phyloP scores from a whole-genome alignment of 495 filamentous ascomycete species.

The Baudoinia panamericana region DNA sequence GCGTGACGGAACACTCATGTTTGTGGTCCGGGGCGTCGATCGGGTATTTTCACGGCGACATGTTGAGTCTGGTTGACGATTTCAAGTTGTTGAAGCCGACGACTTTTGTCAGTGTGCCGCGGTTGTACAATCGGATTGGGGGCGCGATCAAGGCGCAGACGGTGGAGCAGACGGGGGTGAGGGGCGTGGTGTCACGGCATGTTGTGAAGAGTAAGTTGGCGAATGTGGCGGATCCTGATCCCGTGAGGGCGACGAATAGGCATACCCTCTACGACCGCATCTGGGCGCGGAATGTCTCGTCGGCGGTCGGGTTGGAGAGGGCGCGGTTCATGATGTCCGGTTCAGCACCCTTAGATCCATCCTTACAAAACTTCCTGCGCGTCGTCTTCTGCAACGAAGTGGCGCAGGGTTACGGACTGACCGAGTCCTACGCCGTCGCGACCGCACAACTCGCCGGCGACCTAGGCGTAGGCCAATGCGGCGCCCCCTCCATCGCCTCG shows the following conservation, averaged over 20 bases:
- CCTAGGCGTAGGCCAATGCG: slow-evolving; percentile 68
- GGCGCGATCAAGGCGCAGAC: slow-evolving; percentile 66
- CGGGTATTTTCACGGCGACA: slow-evolving; percentile 92
- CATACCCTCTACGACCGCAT: slow-evolving; percentile 85
- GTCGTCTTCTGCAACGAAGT: slow-evolving; percentile 69
- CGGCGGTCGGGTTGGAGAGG: slow-evolving; percentile 67
- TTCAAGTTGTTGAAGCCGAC: slow-evolving; percentile 77
- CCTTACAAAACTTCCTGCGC: slow-evolving; percentile 77
- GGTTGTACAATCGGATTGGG: slow-evolving; percentile 86
- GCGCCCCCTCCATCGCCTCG: slow-evolving; percentile 47
- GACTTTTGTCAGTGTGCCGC: slow-evolving; percentile 74
- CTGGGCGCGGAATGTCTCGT: slow-evolving; percentile 79
- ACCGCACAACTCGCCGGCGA: slow-evolving; percentile 58
- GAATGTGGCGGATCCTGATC: slow-evolving; percentile 52
- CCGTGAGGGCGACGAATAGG: slow-evolving; percentile 61
- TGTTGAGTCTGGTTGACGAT: slow-evolving; percentile 77
- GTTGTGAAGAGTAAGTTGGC: slow-evolving; percentile 69
- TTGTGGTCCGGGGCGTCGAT: slow-evolving; percentile 63
- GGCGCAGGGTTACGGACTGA: slow-evolving; percentile 83
- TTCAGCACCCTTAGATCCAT: slow-evolving; percentile 80
- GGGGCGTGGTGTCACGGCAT: slow-evolving; percentile 67
- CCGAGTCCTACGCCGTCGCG: slow-evolving; percentile 78
- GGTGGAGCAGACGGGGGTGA: slow-evolving; percentile 63
- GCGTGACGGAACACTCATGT: slow-evolving; percentile 62
- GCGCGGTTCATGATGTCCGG: slow-evolving; percentile 67